Conservation (phyloP, 2,329 filamentous ascomycete genomes). For the Paraphoma sp. region DNA sequence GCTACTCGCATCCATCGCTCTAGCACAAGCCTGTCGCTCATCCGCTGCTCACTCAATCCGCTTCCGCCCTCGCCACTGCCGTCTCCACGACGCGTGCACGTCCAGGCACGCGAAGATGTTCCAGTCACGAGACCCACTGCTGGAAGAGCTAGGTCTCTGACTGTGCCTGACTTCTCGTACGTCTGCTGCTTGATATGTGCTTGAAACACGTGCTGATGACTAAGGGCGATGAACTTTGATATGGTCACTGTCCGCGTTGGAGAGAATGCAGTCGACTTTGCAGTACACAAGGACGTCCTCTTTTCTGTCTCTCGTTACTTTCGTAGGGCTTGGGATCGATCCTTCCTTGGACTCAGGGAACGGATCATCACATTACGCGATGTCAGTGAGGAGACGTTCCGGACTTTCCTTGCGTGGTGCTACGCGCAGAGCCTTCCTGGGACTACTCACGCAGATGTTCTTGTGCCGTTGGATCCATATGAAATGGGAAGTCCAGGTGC, state of each 20-base stretch:
- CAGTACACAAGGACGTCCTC: slow-evolving; percentile 15
- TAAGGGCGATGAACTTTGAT: slow-evolving; percentile 11
- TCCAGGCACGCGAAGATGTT: background rate
- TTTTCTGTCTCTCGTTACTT: slow-evolving; percentile 14
- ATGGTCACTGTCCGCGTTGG: slow-evolving; percentile 15
- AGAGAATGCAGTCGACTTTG: slow-evolving; percentile 1
- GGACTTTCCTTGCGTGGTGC: slow-evolving; percentile 6
- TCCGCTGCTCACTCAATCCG: background rate
- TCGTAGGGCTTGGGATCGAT: slow-evolving; percentile 10
- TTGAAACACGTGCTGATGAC: background rate
- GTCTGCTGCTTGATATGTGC: background rate
- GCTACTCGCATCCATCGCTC: background rate
- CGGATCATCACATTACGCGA: slow-evolving; percentile 4
- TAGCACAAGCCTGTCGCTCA: background rate
- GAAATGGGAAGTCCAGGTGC: background rate
- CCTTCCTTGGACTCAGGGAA: slow-evolving; percentile 9
- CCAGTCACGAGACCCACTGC: background rate
- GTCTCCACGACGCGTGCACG: background rate
- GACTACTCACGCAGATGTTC: background rate
- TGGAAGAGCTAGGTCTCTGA: background rate
- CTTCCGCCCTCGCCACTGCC: background rate
- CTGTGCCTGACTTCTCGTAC: background rate
- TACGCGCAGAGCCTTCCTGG: slow-evolving; percentile 3
- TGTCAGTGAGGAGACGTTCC: slow-evolving; percentile 5
- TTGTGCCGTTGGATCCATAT: background rate